These are phyloP conservation scores for Hylodesmum podocarpum DNA, from an alignment of 306 rosid species.

Conservation along the genomic window DNA sequence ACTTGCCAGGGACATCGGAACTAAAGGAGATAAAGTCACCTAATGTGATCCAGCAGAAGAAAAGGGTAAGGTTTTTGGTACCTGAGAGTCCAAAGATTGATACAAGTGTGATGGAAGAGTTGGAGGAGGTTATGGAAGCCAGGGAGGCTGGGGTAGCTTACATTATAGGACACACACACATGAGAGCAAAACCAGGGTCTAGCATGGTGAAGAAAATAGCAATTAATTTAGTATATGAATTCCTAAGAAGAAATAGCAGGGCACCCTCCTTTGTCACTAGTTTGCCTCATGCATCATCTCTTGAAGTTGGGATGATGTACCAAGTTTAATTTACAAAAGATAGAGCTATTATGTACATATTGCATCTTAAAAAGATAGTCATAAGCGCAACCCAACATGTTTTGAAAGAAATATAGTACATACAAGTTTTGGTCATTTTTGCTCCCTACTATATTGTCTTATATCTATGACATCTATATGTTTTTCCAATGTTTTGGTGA, in stretches of 20 bases:
- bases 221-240: slow-evolving; percentile 73
- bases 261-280: slow-evolving; percentile 50
- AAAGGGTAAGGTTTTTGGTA: slow-evolving; percentile 73
- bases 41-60: slow-evolving; percentile 39
- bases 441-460: neutral
- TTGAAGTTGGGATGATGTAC: slow-evolving; percentile 96
- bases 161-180: slow-evolving; percentile 73
- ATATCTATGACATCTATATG: neutral
- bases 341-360: slow-evolving; percentile 45
- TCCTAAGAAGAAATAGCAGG: slow-evolving; percentile 83
- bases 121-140: slow-evolving; percentile 78
- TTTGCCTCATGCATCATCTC: slow-evolving; percentile 69
- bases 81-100: slow-evolving; percentile 80
- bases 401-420: slow-evolving; percentile 3
- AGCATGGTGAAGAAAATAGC: slow-evolving; percentile 59
- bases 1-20: slow-evolving; percentile 38
- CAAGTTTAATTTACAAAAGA: slow-evolving; percentile 46
- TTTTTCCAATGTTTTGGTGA: neutral
- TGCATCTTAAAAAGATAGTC: slow-evolving; percentile 25
- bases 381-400: neutral
- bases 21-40: slow-evolving; percentile 68
- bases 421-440: slow-evolving; percentile 31
- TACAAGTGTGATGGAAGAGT: slow-evolving; percentile 48
- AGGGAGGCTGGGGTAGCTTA: slow-evolving; percentile 82
- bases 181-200: slow-evolving; percentile 85